Conservation (phyloP, 2,329 filamentous ascomycete species). For the Celoporthe dispersa region DNA sequence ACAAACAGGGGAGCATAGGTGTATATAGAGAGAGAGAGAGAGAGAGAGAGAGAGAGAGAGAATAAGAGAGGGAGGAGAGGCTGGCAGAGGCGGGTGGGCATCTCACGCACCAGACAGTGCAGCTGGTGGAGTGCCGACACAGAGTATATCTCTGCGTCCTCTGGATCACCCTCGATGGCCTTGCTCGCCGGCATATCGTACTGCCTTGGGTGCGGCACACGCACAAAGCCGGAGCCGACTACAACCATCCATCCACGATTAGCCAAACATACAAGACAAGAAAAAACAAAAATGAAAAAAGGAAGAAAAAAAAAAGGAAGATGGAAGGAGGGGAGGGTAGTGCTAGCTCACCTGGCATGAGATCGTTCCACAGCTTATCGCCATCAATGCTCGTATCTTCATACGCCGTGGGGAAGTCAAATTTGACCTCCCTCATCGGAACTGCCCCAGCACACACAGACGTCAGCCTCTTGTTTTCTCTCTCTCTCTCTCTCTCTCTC, state of each 20-base stretch:
- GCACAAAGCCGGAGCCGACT: slow-evolving; percentile 28
- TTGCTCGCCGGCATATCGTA: slow-evolving; percentile 28
- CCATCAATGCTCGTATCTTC: slow-evolving; percentile 25
- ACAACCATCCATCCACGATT: background rate
- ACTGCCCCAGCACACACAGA: slow-evolving; percentile 8
- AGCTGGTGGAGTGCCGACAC: slow-evolving; percentile 27
- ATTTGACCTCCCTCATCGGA: slow-evolving; percentile 21
- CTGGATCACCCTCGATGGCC: slow-evolving; percentile 24
- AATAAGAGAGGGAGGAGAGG: too few species aligned
- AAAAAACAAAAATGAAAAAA: too few species aligned
- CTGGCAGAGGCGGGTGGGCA: too few species aligned
- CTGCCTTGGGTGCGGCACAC: slow-evolving; percentile 23
- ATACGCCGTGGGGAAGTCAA: slow-evolving; percentile 26
- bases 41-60: background rate
- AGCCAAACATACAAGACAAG: background rate
- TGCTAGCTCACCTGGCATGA: slow-evolving; percentile 26
- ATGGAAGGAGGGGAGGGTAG: background rate
- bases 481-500: background rate
- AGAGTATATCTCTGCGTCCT: slow-evolving; percentile 28
- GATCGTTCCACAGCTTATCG: slow-evolving; percentile 26
- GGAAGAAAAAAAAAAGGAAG: too few species aligned
- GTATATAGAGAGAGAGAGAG: background rate
- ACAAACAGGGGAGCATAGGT: background rate
- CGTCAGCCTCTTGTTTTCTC: slow-evolving; percentile 12
- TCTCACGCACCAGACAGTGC: slow-evolving; percentile 27